Conservation (phyloP, 2,329 filamentous ascomycete species). For the Xylaria sp. region DNA sequence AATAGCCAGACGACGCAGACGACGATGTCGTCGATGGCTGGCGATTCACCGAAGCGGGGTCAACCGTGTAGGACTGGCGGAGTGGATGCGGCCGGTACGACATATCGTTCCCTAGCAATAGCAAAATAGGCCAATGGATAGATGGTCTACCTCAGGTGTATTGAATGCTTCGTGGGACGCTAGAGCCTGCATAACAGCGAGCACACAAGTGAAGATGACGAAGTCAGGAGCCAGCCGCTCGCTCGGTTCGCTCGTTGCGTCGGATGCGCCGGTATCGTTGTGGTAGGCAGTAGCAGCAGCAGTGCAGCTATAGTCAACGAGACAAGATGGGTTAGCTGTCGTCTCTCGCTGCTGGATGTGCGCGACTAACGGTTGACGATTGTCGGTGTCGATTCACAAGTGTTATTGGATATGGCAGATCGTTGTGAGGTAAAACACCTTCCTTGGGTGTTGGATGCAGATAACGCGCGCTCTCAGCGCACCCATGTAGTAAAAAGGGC, state of each 20-base stretch:
- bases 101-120: slow-evolving; percentile 56
- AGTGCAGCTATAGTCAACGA: slow-evolving; percentile 10
- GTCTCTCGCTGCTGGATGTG: background rate
- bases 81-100: slow-evolving; percentile 69
- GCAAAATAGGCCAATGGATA: slow-evolving; percentile 24
- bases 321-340: background rate
- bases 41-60: slow-evolving; percentile 61
- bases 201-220: slow-evolving; percentile 24
- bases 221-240: slow-evolving; percentile 3
- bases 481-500: slow-evolving; percentile 43
- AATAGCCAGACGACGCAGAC: slow-evolving; percentile 76
- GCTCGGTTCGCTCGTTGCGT: slow-evolving; percentile 5
- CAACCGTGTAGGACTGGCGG: slow-evolving; percentile 61
- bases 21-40: slow-evolving; percentile 78
- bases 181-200: slow-evolving; percentile 50
- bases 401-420: slow-evolving; percentile 9
- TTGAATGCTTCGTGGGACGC: slow-evolving; percentile 40
- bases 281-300: background rate
- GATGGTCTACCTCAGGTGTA: slow-evolving; percentile 45
- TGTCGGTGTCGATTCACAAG: background rate
- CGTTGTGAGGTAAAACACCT: slow-evolving; percentile 19
- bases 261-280: slow-evolving; percentile 5
- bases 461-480: slow-evolving; percentile 44
- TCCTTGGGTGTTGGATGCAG: slow-evolving; percentile 16
- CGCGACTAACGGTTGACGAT: background rate